A percentile compares a stretch with the other conserved stretches of the same genome.
Conservation (phyloP, 495 filamentous ascomycete species). For the Daldinia bambusicola region DNA sequence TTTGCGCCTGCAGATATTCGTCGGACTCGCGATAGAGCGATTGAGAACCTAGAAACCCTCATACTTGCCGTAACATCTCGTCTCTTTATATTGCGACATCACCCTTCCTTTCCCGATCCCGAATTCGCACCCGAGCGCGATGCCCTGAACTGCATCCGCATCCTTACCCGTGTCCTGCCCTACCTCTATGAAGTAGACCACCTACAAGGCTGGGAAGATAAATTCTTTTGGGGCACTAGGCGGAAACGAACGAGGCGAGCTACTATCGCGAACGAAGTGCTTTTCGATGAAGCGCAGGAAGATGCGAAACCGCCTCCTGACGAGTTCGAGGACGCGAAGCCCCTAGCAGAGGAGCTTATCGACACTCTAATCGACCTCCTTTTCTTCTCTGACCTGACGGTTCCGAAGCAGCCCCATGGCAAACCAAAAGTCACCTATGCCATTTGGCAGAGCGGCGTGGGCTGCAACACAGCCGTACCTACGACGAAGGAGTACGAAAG, state of each 20-base stretch:
- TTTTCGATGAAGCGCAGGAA: conserved; percentile 81
- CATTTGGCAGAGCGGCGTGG: conserved; percentile 98
- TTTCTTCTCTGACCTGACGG: conserved; percentile 90
- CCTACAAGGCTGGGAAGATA: conserved; percentile 86
- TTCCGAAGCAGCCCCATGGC: conserved; percentile 71
- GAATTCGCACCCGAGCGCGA: conserved; percentile 90
- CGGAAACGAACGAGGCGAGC: conserved; percentile 68
- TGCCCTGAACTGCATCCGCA: conserved; percentile 84
- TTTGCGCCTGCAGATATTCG: conserved; percentile 95
- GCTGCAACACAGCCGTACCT: conserved; percentile 88
- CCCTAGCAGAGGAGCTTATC: conserved; percentile 91
- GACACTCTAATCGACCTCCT: conserved; percentile 90
- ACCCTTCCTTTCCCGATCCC: conserved; percentile 88
- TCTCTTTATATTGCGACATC: conserved; percentile 82
- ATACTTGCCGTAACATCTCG: conserved; percentile 83
- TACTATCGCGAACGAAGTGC: conserved; percentile 70
- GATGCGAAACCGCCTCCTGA: conserved; percentile 61
- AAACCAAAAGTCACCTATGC: conserved; percentile 88
- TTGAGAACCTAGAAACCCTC: conserved; percentile 92
- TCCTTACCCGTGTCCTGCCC: conserved; percentile 2
- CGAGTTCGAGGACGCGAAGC: conserved; percentile 84
- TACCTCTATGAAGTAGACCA: conserved; percentile 87
- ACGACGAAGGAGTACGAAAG: conserved; percentile 90
- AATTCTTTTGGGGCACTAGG: conserved; percentile 88
- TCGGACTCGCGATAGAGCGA: conserved; percentile 83